phyloP scores from a whole-genome alignment of 2,329 filamentous ascomycete genomes.

The Trichoderma breve region DNA sequence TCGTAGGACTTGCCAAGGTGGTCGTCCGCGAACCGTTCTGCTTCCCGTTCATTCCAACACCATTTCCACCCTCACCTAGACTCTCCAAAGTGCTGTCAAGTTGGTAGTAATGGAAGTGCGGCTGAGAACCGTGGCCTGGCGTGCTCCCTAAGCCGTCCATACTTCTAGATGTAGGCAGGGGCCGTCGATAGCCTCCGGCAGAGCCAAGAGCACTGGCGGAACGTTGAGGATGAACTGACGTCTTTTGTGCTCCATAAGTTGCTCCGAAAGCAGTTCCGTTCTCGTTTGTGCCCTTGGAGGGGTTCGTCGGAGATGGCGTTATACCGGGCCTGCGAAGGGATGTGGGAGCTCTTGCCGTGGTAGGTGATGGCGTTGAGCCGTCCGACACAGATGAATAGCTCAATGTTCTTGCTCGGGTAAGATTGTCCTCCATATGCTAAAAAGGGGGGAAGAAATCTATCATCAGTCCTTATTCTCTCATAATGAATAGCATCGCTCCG shows the following conservation, averaged over 20 bases:
- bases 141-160: conserved; percentile 40
- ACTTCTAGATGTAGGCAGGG: conserved; percentile 44
- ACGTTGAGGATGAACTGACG: conserved; percentile 45
- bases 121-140: conserved; percentile 20
- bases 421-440: conserved; percentile 90
- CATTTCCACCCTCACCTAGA: conserved; percentile 49
- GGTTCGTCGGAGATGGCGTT: conserved; percentile 23
- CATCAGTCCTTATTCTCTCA: neutral
- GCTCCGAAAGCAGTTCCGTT: conserved; percentile 27
- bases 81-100: conserved; percentile 48
- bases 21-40: conserved; percentile 36
- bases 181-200: conserved; percentile 57
- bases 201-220: conserved; percentile 64
- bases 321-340: conserved; percentile 25
- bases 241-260: conserved; percentile 27
- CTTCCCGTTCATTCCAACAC: conserved; percentile 28
- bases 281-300: conserved; percentile 36
- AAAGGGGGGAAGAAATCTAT: neutral
- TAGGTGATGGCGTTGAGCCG: conserved; percentile 53
- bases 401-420: conserved; percentile 73
- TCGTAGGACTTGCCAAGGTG: conserved; percentile 46
- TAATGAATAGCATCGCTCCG: neutral
- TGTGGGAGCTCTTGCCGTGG: conserved; percentile 36
- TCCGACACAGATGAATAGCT: conserved; percentile 43
- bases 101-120: conserved; percentile 36